Evolutionary conservation across 257 asterid genomes (phyloP).

Genomic region (Salvia miltiorrhiza): DNA sequence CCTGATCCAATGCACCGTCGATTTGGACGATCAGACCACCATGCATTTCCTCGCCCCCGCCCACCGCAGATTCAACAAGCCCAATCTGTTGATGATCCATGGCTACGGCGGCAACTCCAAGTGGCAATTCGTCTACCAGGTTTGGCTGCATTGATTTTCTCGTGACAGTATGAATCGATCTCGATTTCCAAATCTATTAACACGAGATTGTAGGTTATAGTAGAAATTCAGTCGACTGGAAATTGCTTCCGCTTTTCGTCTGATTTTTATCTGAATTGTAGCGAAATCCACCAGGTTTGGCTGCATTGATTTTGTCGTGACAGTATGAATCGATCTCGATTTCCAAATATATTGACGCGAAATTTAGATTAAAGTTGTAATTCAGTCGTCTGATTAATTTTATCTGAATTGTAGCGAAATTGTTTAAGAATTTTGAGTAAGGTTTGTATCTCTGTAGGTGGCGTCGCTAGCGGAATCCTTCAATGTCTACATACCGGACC

Average conservation of each 20-base stretch:
- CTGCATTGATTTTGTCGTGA: background rate
- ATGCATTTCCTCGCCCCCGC: conserved; percentile 57
- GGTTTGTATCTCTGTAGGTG: conserved; percentile 11
- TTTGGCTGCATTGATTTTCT: background rate
- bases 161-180: background rate
- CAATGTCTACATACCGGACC: conserved; percentile 65
- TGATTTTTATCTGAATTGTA: background rate
- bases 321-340: background rate
- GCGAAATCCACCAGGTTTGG: no score
- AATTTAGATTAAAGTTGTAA: no score
- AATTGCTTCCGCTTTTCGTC: background rate
- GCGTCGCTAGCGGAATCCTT: conserved; percentile 34
- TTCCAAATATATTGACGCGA: background rate
- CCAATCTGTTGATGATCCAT: conserved; percentile 60
- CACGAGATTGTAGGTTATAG: background rate
- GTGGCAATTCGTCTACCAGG: conserved; percentile 59
- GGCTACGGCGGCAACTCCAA: conserved; percentile 65
- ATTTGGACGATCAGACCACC: conserved; percentile 56
- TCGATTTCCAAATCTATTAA: background rate
- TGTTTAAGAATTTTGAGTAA: background rate
- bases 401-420: background rate
- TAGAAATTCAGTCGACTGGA: background rate
- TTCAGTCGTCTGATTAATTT: background rate
- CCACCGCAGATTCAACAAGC: conserved; percentile 42
- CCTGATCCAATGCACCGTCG: conserved; percentile 46